Percentiles rank a stretch among this genome's conserved stretches.
These are phyloP conservation scores for Pseudogymnoascus sp. DNA, from an alignment of 2,329 filamentous ascomycete species.

Conservation along the genomic window DNA sequence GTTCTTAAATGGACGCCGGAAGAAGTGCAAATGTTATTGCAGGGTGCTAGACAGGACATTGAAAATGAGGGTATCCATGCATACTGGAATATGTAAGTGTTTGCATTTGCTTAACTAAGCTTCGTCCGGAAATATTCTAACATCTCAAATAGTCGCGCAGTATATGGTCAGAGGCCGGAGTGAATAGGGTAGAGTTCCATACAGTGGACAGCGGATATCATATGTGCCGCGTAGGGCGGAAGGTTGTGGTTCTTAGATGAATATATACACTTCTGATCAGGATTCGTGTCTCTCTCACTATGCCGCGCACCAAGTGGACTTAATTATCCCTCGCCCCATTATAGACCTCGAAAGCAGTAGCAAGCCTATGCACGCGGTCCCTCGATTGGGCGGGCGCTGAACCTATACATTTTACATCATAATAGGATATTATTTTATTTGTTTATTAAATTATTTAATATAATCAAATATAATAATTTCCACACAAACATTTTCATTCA, in stretches of 20 bases:
- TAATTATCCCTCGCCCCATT: background rate
- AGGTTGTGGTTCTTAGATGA: background rate
- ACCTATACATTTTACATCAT: no score
- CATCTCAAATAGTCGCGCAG: background rate
- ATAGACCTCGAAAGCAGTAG: background rate
- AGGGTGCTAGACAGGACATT: conserved; percentile 29
- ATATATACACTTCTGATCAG: background rate
- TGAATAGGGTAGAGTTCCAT: background rate
- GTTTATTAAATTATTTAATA: background rate
- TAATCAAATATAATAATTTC: background rate
- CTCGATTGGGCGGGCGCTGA: background rate
- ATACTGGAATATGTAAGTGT: conserved; percentile 15
- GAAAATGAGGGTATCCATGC: conserved; percentile 28
- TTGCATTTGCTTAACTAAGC: background rate
- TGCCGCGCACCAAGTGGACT: background rate
- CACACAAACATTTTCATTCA: background rate
- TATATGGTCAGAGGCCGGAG: background rate
- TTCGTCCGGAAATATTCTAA: background rate
- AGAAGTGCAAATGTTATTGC: conserved; percentile 28
- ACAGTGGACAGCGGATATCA: background rate
- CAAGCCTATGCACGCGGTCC: background rate
- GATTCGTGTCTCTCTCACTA: background rate
- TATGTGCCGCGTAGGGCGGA: background rate
- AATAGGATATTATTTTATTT: background rate
- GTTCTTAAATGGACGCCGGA: conserved; percentile 22